Base-by-base conservation (phyloP, 1,139 yeast species). In the Meyerozyma carpophila region DNA sequence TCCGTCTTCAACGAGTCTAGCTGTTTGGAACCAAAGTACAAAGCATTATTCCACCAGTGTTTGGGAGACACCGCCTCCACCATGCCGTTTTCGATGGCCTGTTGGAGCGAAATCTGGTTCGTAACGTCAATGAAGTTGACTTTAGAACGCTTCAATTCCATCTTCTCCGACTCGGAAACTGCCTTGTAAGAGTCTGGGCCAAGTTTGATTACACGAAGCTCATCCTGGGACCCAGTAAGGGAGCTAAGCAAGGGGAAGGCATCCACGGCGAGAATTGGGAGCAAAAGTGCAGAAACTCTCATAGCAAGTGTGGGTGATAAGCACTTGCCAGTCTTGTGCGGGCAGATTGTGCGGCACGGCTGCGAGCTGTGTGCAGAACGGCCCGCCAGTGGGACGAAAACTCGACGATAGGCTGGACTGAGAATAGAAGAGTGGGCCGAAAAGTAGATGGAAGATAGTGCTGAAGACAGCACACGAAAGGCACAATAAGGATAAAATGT, bases 51-150 rank as follows among this genome's bases (percentile, higher is more conserved):
- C 43, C 45, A 51, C 20, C 49, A 49, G 13, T 50, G 44, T 29
- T 7, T 36, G 38, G 38, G 40, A 7, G 31, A 41, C 13, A 39
- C 51, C 49, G 50, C 43, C 6, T 50, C 56, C 24, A 71, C 50
- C 43, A 66, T 46, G 6, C 72, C 70, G 25, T 57, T 56, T 2
- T 53, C 54, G 20, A 60, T 50, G 6, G 77, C 73, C 2, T 65
- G 63, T 11, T 66, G 61, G 25, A 66, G 58, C 31, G 73, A 65
- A 43, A 71, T 48, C 36, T 62, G 63, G 36, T 71, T 70, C 7
- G 96, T 86, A 36, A 88, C 74, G 63, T 89, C 96, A 51, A 88
- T 77, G 59, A 86, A 88, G 34, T 70, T 74, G 36, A 73, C 62
- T 39, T 84, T 82, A 25, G 70, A 61, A 44, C 83, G 70, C 55